These are phyloP conservation scores for Trichoderma guizhouense DNA, from an alignment of 2,329 filamentous ascomycete species.

Conservation along the genomic window DNA sequence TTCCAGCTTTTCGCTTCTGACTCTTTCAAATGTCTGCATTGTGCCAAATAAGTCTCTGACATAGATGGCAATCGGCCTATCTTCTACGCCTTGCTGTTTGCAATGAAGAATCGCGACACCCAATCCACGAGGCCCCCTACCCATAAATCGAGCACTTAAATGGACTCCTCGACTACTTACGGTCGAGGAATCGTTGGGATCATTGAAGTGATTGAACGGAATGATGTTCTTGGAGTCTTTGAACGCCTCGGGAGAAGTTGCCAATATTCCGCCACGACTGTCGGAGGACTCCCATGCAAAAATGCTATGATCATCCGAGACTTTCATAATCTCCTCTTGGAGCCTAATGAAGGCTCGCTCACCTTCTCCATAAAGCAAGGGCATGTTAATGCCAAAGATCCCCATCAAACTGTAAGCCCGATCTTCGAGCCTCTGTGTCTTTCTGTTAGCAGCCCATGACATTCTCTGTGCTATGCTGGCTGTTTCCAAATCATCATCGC, in stretches of 20 bases:
- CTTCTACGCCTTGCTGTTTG: background rate
- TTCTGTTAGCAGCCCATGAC: slow-evolving; percentile 27
- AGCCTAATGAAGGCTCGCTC: slow-evolving; percentile 25
- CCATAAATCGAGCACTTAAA: background rate
- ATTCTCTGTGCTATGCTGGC: slow-evolving; percentile 23
- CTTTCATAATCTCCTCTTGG: slow-evolving; percentile 1
- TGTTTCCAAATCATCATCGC: slow-evolving; percentile 4
- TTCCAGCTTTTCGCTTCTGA: background rate
- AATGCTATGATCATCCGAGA: background rate
- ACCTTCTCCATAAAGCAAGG: slow-evolving; percentile 31
- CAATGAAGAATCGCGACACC: slow-evolving; percentile 3
- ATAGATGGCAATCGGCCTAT: slow-evolving; percentile 3
- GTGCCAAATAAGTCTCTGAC: background rate
- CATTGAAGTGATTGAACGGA: background rate
- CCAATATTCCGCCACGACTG: background rate
- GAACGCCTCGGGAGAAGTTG: slow-evolving; percentile 3
- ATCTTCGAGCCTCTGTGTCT: slow-evolving; percentile 28
- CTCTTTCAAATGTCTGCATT: slow-evolving; percentile 8
- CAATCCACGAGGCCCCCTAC: background rate
- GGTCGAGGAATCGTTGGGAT: background rate
- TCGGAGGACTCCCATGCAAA: slow-evolving; percentile 3
- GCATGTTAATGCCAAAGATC: slow-evolving; percentile 31
- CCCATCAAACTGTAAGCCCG: slow-evolving; percentile 31
- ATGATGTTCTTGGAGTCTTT: background rate
- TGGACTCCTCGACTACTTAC: background rate